Percentiles rank a stretch among this genome's conserved stretches.
These are phyloP conservation scores for Aphanomyces invadans DNA, from an alignment of 352 stramenopile species.

Conservation along the genomic window DNA sequence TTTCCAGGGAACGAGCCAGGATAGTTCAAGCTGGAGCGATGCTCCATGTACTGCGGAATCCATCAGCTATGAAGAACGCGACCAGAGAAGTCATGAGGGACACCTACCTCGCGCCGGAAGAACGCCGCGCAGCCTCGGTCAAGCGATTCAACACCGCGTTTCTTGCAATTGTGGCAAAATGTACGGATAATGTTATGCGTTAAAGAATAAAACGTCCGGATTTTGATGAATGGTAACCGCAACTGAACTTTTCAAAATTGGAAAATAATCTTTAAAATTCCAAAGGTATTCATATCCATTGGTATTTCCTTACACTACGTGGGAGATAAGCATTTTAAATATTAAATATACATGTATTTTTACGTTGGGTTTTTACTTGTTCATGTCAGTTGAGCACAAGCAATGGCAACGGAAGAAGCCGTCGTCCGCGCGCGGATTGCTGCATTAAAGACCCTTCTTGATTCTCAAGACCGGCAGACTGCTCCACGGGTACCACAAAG, in stretches of 20 bases:
- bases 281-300: too few species aligned
- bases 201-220: too few species aligned
- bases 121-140: too few species aligned
- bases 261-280: too few species aligned
- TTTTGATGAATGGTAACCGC: too few species aligned
- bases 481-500: conserved; percentile 54
- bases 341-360: background rate
- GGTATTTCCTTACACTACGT: too few species aligned
- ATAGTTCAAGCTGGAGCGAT: conserved; percentile 12
- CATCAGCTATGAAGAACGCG: background rate
- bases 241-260: too few species aligned
- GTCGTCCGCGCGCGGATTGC: conserved; percentile 74
- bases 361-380: background rate
- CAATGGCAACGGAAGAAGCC: conserved; percentile 45
- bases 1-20: background rate
- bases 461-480: background rate
- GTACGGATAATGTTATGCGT: too few species aligned
- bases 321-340: too few species aligned
- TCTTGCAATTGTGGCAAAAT: too few species aligned
- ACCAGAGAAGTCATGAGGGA: background rate
- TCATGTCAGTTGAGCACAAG: background rate
- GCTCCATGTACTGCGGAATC: background rate
- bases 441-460: conserved; percentile 68
- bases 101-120: too few species aligned
- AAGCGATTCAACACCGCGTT: too few species aligned